phyloP scores from a whole-genome alignment of 2,329 filamentous ascomycete species.

The Penicillium sp. region DNA sequence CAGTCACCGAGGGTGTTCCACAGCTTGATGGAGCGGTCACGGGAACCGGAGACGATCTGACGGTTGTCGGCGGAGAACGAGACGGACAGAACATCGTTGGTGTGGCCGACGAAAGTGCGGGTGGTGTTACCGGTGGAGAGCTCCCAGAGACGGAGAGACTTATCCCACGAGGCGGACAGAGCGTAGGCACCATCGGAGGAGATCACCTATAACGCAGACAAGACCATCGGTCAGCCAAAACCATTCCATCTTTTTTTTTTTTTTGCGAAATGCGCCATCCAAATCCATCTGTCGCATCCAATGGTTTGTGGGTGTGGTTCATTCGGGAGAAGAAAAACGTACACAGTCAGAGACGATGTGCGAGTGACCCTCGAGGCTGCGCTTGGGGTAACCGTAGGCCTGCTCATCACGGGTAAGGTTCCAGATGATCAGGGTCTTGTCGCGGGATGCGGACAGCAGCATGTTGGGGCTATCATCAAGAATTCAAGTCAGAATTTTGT shows the following conservation, averaged over 20 bases:
- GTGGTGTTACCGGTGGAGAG: slow-evolving; percentile 95
- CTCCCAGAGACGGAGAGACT: slow-evolving; percentile 99
- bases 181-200: slow-evolving; percentile 99
- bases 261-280: slow-evolving; percentile 1
- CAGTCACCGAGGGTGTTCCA: slow-evolving; percentile 99
- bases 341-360: slow-evolving; percentile 99
- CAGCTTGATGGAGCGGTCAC: slow-evolving; percentile 98
- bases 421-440: slow-evolving; percentile 99
- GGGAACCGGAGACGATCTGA: slow-evolving; percentile 98
- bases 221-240: slow-evolving; percentile 33
- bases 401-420: slow-evolving; percentile 98
- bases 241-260: slow-evolving; percentile 16
- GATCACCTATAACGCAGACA: slow-evolving; percentile 69
- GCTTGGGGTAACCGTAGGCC: slow-evolving; percentile 98
- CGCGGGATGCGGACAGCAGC: slow-evolving; percentile 94
- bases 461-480: slow-evolving; percentile 79
- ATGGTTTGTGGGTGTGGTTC: slow-evolving; percentile 12
- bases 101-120: slow-evolving; percentile 98
- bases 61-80: slow-evolving; percentile 99
- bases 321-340: slow-evolving; percentile 52
- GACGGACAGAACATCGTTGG: slow-evolving; percentile 98
- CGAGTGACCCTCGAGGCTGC: slow-evolving; percentile 96
- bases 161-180: slow-evolving; percentile 98
- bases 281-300: slow-evolving; percentile 15
- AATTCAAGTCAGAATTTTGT: slow-evolving; percentile 39